Evolutionary conservation across 2,329 filamentous ascomycete species (phyloP).

Genomic region (Hymenoscyphus salicellus): DNA sequence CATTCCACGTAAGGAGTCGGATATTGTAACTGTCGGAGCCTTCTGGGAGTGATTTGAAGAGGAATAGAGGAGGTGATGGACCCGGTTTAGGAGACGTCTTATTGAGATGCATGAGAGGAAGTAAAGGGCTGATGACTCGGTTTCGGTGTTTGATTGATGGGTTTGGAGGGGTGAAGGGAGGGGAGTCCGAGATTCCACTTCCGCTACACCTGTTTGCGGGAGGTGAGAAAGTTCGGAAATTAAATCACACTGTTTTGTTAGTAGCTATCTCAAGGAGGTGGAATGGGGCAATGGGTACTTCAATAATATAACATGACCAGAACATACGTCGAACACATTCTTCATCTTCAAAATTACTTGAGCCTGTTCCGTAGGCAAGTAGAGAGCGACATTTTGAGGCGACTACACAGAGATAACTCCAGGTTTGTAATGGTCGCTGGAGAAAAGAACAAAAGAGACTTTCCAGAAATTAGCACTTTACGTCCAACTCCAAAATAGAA

Average conservation of each 20-base stretch:
- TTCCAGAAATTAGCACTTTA: neutral
- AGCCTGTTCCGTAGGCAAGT: conserved; percentile 42
- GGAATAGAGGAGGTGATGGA: conserved; percentile 49
- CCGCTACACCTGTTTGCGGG: conserved; percentile 49
- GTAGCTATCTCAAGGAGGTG: neutral
- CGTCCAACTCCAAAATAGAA: neutral
- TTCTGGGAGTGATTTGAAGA: conserved; percentile 33
- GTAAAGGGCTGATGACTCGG: conserved; percentile 49
- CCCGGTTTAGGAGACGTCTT: conserved; percentile 41
- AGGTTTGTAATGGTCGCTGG: conserved; percentile 49
- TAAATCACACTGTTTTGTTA: conserved; percentile 44
- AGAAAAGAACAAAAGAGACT: conserved; percentile 51
- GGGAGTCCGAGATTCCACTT: conserved; percentile 50
- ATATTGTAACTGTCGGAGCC: conserved; percentile 6
- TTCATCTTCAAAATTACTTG: conserved; percentile 41
- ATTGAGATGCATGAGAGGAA: conserved; percentile 54
- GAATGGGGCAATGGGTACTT: conserved; percentile 37
- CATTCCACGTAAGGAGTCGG: conserved; percentile 15
- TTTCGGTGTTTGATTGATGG: conserved; percentile 36
- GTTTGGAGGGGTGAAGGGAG: conserved; percentile 48
- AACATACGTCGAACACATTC: conserved; percentile 52
- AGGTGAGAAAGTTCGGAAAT: conserved; percentile 51
- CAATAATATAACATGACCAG: conserved; percentile 54
- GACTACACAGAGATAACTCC: conserved; percentile 50
- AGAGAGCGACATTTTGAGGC: conserved; percentile 50